Evolutionary conservation across 441 rosid species (phyloP).

Genomic region (Gossypium trilobum): DNA sequence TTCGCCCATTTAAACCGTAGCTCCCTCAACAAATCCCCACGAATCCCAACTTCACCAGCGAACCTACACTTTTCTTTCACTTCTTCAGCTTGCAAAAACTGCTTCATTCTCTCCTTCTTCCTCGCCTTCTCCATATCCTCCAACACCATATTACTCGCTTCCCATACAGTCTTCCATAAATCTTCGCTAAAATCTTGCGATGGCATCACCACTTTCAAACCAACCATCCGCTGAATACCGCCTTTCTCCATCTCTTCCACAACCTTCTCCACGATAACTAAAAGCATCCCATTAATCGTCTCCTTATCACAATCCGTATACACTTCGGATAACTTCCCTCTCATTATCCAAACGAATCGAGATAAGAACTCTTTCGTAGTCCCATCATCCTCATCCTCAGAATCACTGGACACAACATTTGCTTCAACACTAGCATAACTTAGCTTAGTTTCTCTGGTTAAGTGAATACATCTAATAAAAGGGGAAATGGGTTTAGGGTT

Average conservation of each 20-base stretch:
- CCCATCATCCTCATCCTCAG: constrained; percentile 41
- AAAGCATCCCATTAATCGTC: constrained; percentile 61
- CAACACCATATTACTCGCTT: constrained; percentile 66
- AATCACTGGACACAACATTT: constrained; percentile 22
- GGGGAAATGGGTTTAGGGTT: constrained; percentile 17
- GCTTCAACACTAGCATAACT: constrained; percentile 15
- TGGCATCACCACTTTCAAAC: constrained; percentile 23
- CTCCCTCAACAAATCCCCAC: constrained; percentile 81
- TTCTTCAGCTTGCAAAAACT: constrained; percentile 54
- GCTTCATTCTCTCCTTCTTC: constrained; percentile 76
- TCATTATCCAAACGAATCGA: constrained; percentile 71
- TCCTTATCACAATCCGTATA: constrained; percentile 50
- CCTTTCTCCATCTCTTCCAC: constrained; percentile 63
- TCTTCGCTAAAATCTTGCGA: constrained; percentile 66
- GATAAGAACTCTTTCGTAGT: constrained; percentile 63
- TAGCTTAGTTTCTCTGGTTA: constrained; percentile 23
- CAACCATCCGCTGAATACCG: constrained; percentile 34
- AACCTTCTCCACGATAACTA: constrained; percentile 58
- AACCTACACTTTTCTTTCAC: constrained; percentile 80
- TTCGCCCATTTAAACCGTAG: constrained; percentile 80
- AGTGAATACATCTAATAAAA: constrained; percentile 36
- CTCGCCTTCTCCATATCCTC: constrained; percentile 74
- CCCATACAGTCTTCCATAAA: constrained; percentile 76
- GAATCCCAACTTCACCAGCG: constrained; percentile 81
- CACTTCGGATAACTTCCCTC: constrained; percentile 52